Percentiles rank a stretch among this genome's conserved stretches.
Evolutionary conservation across 257 asterid species (phyloP).

Genomic region (Parsonsia alboflavescens): DNA sequence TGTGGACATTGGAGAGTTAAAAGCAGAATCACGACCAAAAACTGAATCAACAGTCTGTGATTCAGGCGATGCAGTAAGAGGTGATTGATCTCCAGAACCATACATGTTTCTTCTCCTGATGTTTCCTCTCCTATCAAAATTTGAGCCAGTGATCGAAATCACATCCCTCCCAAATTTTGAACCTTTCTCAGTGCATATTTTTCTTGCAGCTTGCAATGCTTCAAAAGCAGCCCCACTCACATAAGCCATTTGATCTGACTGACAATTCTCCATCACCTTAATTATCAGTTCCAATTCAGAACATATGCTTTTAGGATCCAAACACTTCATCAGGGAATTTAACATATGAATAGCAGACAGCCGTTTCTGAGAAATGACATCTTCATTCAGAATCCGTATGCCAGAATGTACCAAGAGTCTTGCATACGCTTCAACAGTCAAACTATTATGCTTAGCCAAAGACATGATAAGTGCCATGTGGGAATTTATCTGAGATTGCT

Average conservation of each 20-base stretch:
- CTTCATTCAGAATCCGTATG: constrained; percentile 49
- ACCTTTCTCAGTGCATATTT: constrained; percentile 44
- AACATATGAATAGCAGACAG: constrained; percentile 86
- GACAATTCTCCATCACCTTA: constrained; percentile 81
- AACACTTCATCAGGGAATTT: constrained; percentile 64
- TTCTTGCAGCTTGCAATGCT: constrained; percentile 68
- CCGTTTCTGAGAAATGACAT: constrained; percentile 73
- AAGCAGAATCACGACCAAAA: constrained; percentile 40
- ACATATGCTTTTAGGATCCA: constrained; percentile 70
- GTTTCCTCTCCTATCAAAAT: constrained; percentile 39
- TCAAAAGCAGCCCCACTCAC: constrained; percentile 92
- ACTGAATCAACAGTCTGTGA: constrained; percentile 67
- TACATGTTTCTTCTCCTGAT: constrained; percentile 31
- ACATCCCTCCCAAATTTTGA: constrained; percentile 43
- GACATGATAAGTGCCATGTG: constrained; percentile 80
- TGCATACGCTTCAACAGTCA: constrained; percentile 84
- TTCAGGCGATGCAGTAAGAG: constrained; percentile 69
- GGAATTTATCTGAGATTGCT: constrained; percentile 65
- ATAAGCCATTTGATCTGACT: constrained; percentile 70
- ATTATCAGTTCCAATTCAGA: constrained; percentile 65
- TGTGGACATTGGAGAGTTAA: constrained; percentile 61
- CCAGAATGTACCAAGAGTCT: constrained; percentile 67
- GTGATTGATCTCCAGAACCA: constrained; percentile 49
- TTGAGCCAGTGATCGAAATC: constrained; percentile 47
- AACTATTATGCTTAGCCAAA: constrained; percentile 76